Conservation (phyloP, 2,329 filamentous ascomycete genomes). For the Eurotiales sp. region DNA sequence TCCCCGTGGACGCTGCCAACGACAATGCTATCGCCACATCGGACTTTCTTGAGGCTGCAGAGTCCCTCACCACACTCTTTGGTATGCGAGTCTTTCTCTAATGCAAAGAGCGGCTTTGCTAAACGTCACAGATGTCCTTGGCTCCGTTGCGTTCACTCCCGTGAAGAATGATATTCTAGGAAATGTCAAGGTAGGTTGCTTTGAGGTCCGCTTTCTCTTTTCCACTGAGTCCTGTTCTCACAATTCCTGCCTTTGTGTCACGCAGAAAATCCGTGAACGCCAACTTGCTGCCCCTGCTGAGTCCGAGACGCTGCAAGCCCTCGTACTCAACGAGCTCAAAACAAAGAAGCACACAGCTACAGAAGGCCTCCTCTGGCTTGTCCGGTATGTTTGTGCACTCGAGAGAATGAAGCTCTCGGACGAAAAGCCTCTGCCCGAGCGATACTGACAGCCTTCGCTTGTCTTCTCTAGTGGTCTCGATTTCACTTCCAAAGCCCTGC, state of each 20-base stretch:
- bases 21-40: conserved; percentile 75
- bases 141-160: conserved; percentile 72
- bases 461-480: conserved; percentile 71
- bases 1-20: conserved; percentile 69
- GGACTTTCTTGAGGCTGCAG: conserved; percentile 86
- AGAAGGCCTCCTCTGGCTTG: conserved; percentile 87
- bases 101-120: neutral
- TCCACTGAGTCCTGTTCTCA: conserved; percentile 1
- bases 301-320: conserved; percentile 79
- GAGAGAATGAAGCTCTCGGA: neutral
- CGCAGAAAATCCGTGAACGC: conserved; percentile 82
- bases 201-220: conserved; percentile 15
- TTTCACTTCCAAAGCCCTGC: conserved; percentile 83
- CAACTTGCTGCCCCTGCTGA: conserved; percentile 72
- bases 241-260: neutral
- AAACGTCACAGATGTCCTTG: conserved; percentile 51
- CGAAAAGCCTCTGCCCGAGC: neutral
- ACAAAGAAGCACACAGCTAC: conserved; percentile 82
- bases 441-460: neutral
- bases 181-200: conserved; percentile 74
- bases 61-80: conserved; percentile 82
- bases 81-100: conserved; percentile 49
- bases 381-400: conserved; percentile 59
- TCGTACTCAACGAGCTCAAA: conserved; percentile 83
- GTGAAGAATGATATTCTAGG: conserved; percentile 89